Base-by-base conservation (phyloP, 129 eudicot species). In the Flaveria robusta region DNA sequence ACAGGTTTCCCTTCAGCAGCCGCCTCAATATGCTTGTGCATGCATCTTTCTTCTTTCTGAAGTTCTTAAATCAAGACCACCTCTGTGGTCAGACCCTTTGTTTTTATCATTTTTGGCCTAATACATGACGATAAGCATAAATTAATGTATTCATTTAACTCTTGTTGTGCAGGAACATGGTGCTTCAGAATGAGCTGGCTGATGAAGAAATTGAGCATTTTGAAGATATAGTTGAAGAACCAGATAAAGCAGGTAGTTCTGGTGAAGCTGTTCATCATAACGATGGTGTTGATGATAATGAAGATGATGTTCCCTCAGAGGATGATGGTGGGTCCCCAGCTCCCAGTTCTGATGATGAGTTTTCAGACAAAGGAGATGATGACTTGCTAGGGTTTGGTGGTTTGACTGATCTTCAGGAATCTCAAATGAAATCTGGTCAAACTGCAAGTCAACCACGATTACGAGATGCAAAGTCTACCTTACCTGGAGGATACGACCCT, bases 151-250 rank as follows among this genome's bases (percentile, higher is more conserved):
- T 64, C 2, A 23, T 76, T 16, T 11, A 75, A 70, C 70, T 41
- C 49, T 31, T 73, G 13, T 67, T 39, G 43, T 70, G 51, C 80
- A 95, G 99, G 99, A 91, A 88, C 66, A 81, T 86, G 92, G 87
- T 88, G 70, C 93, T 91, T 66, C 99, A 95, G 79, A 91, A 85
- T 72, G 99, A 95, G 91, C 64, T 81, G 56, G 87, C 84, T 74
- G 96, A 95, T 87, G 99, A 95, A 41, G 99, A 95, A 51, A 72
- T 84, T 71, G 99, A 95, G 83, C 99, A 95, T 88, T 95, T 95
- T 79, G 87, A 91, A 76, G 99, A 95, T 77, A 75, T 85, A 29
- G 81, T 74, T 56, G 97, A 91, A 71, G 91, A 87, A 22, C 74
- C 83, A n/a, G 90, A 81, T 34, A 75, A 73, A 71, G 63, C 66